phyloP scores from a whole-genome alignment of 768 basidiomycete genomes.

The Calocybe indica region DNA sequence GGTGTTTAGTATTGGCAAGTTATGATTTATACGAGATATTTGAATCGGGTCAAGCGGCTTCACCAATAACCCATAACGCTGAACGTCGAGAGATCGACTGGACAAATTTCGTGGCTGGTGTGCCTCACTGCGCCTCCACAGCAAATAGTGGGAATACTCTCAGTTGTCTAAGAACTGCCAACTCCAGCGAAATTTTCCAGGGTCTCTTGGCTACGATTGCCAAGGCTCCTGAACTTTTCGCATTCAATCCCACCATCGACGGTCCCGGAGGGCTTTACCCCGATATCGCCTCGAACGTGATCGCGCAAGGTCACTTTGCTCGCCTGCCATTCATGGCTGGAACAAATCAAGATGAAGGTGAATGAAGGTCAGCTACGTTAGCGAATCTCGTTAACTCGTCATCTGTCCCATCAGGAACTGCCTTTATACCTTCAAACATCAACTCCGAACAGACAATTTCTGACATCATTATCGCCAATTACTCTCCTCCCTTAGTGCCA shows the following conservation, averaged over 20 bases:
- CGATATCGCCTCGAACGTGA: conserved; percentile 28
- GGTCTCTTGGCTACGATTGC: conserved; percentile 17
- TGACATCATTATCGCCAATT: conserved; percentile 14
- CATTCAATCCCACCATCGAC: conserved; percentile 35
- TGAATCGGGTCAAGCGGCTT: conserved; percentile 34
- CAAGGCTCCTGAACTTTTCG: conserved; percentile 18
- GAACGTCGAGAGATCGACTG: conserved; percentile 19
- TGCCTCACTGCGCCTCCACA: conserved; percentile 17
- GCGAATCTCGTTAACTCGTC: not conserved
- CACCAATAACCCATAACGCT: conserved; percentile 20
- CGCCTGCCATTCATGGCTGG: conserved; percentile 39
- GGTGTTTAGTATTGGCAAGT: not conserved
- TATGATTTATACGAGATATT: conserved; percentile 26
- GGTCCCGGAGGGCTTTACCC: conserved; percentile 32
- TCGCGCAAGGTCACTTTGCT: conserved; percentile 26
- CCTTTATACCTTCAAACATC: conserved; percentile 15
- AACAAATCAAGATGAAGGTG: conserved; percentile 41
- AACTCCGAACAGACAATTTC: conserved; percentile 18
- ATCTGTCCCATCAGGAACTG: conserved; percentile 21
- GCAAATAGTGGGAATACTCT: conserved; percentile 25
- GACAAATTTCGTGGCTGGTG: conserved; percentile 23
- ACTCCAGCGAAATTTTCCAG: conserved; percentile 20
- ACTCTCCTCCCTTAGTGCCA: conserved; percentile 18
- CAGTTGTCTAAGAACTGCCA: conserved; percentile 21
- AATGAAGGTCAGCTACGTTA: not conserved